Conservation (phyloP, 192 early-diverging fungal species). For the Mortierella claussenii region DNA sequence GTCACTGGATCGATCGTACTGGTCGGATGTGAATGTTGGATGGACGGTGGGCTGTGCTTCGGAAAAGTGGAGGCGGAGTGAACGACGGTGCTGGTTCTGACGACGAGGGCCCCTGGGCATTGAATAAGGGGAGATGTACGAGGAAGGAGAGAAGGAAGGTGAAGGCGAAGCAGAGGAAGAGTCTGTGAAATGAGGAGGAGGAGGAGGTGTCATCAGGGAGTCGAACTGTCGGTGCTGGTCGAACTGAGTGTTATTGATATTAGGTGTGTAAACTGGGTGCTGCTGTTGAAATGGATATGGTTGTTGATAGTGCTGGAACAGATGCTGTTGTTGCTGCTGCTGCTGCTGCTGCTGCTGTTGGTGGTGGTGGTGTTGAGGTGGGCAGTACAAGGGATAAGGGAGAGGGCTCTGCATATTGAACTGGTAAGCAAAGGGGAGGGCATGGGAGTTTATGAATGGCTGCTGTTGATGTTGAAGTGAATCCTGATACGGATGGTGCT, state of each 20-base stretch:
- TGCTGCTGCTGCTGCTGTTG: slow-evolving; percentile 1
- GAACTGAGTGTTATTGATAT: neutral
- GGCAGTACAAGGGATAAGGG: slow-evolving; percentile 9
- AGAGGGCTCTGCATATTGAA: slow-evolving; percentile 7
- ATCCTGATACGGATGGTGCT: slow-evolving; percentile 11
- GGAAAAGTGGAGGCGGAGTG: slow-evolving; percentile 54
- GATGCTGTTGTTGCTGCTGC: slow-evolving; percentile 7
- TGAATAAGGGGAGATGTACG: too few species aligned
- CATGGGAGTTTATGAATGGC: slow-evolving; percentile 3
- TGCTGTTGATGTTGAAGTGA: slow-evolving; percentile 1
- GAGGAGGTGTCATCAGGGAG: too few species aligned
- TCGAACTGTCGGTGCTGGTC: neutral
- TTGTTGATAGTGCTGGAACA: neutral
- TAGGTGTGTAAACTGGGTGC: too few species aligned
- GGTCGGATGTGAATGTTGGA: slow-evolving; percentile 75
- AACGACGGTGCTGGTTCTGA: neutral
- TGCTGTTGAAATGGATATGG: neutral
- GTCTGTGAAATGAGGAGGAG: too few species aligned
- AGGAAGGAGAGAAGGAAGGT: too few species aligned
- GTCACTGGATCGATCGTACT: slow-evolving; percentile 91
- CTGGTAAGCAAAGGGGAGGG: too few species aligned
- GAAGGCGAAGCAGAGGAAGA: too few species aligned
- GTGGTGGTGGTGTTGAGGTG: neutral
- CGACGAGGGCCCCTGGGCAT: too few species aligned
- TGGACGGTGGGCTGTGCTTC: slow-evolving; percentile 61